Base-by-base conservation (phyloP, 1,284 basidiomycete genomes). In the Cronartium quercuum region DNA sequence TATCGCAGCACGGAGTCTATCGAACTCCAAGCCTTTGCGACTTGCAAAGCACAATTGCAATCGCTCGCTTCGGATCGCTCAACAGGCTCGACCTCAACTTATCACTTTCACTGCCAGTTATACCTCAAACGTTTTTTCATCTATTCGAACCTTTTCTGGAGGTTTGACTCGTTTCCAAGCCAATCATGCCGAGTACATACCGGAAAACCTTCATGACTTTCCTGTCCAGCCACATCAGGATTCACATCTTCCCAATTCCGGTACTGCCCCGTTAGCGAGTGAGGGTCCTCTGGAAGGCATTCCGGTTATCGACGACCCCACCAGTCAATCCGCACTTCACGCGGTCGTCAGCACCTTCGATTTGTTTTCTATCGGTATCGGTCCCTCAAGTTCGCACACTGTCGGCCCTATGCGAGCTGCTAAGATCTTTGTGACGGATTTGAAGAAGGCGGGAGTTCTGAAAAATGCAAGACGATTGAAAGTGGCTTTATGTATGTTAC, bases 261-360 rank as follows among this genome's bases (percentile, higher is more conserved):
- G 29, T 29, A 29, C 29, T 29, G 2, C 29, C 29, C 29, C 29
- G 29, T 29, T 29, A 29, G 29, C 29, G 29, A 29, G 29, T 2
- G 29, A 29, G 29, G 29, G 29, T 29, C 29, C 29, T 29, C 29
- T 29, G 29, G 29, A 29, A 29, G 47, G 24, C 47, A 18, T 21
- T 13, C 24, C 24, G 24, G 47, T 51, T 21, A 51, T 21, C 18
- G 47, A 51, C 47, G 47, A 51, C 6, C 47, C 66, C 12, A 29
- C 66, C 37, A 40, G 34, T 9, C 44, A 55, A 24, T 55, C 68
- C 7, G 40, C 55, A 29, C 41, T 64, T 64, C 81, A 82, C 73
- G 81, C 81, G 0, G 81, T 81, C 38, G 81, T 82, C 68, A 81
- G 80, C 3, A 80, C 79, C 41, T 82, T 82, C 55, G 81, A 82